Conservation (phyloP, 2,329 filamentous ascomycete species). For the Geosmithia morbida region DNA sequence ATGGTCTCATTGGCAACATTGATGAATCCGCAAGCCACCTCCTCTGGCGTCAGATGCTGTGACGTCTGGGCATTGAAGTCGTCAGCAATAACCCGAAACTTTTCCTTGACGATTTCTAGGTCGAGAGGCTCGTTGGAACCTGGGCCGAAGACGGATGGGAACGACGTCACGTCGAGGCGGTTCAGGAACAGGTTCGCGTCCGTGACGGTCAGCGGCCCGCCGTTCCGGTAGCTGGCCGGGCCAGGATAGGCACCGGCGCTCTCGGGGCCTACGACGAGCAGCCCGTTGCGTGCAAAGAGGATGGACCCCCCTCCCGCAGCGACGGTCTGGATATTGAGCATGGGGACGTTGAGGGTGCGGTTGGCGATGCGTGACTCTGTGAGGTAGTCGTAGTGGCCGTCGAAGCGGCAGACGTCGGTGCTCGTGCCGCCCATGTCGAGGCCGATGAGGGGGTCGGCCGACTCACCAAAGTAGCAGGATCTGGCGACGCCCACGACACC, state of each 20-base stretch:
- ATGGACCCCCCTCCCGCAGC: slow-evolving; percentile 31
- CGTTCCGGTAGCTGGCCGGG: slow-evolving; percentile 56
- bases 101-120: slow-evolving; percentile 16
- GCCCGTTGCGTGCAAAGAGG: slow-evolving; percentile 52
- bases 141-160: slow-evolving; percentile 48
- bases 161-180: slow-evolving; percentile 39
- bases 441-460: slow-evolving; percentile 44
- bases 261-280: slow-evolving; percentile 57
- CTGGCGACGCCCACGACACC: slow-evolving; percentile 58
- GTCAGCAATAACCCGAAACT: slow-evolving; percentile 22
- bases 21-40: slow-evolving; percentile 55
- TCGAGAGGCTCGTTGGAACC: slow-evolving; percentile 21
- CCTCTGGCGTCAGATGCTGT: slow-evolving; percentile 15
- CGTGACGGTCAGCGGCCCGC: slow-evolving; percentile 56
- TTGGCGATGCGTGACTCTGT: slow-evolving; percentile 57
- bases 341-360: slow-evolving; percentile 55
- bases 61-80: slow-evolving; percentile 22
- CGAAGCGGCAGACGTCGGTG: slow-evolving; percentile 57
- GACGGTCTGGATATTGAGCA: slow-evolving; percentile 62
- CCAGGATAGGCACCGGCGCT: slow-evolving; percentile 58
- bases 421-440: slow-evolving; percentile 45
- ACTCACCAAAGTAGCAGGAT: slow-evolving; percentile 51
- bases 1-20: slow-evolving; percentile 66
- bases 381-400: slow-evolving; percentile 56
- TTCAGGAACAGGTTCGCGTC: slow-evolving; percentile 58